Evolutionary conservation across 2,329 filamentous ascomycete genomes (phyloP).

Genomic region (Hypomyces perniciosus): DNA sequence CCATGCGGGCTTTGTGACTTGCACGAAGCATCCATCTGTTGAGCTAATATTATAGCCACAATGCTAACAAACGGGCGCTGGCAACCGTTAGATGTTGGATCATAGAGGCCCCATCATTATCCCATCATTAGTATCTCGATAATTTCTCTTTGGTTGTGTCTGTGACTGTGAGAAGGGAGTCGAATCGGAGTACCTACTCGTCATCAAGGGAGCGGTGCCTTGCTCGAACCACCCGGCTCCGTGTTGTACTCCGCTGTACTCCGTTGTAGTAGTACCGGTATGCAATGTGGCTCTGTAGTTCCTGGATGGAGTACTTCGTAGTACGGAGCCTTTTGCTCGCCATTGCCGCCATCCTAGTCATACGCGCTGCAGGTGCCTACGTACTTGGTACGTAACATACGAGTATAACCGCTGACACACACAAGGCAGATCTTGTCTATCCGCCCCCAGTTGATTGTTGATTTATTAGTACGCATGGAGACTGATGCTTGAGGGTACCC

Average conservation of each 20-base stretch:
- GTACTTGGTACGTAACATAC: neutral
- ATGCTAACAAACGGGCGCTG: too few relatives aligned
- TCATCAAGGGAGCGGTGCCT: too few relatives aligned
- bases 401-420: neutral
- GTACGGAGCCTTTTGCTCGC: neutral
- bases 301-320: neutral
- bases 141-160: too few relatives aligned
- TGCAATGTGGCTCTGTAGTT: neutral
- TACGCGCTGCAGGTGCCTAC: conserved; percentile 1
- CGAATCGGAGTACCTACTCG: too few relatives aligned
- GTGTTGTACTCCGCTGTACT: too few relatives aligned
- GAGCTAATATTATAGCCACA: conserved; percentile 2
- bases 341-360: conserved; percentile 5
- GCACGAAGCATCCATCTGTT: neutral
- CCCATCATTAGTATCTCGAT: too few relatives aligned
- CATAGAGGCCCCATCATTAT: too few relatives aligned
- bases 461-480: neutral
- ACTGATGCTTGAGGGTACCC: too few relatives aligned
- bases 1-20: neutral
- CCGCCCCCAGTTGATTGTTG: neutral
- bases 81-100: neutral
- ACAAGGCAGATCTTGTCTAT: conserved; percentile 3
- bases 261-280: neutral
- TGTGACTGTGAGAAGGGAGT: too few relatives aligned
- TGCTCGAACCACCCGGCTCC: too few relatives aligned